Percentiles rank a stretch among this genome's conserved stretches.
Conservation (phyloP, 345 rosid genomes). For the Theobroma cacao region DNA sequence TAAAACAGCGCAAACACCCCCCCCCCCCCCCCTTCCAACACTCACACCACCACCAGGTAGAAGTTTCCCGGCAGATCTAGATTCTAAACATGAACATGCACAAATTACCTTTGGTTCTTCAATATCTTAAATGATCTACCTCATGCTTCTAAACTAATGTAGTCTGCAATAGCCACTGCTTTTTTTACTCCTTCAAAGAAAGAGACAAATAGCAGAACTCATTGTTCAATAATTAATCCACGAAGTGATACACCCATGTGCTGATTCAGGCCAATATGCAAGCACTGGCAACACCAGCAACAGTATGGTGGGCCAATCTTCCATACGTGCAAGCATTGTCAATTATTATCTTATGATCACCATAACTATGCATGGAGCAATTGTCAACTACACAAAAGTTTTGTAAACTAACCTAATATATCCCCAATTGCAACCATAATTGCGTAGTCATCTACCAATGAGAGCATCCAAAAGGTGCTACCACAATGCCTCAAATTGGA, state of each 20-base stretch:
- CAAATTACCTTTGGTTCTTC: neutral
- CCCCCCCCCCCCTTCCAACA: neutral
- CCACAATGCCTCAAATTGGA: neutral
- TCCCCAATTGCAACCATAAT: neutral
- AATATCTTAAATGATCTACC: neutral
- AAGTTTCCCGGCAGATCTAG: neutral
- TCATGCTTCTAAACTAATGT: neutral
- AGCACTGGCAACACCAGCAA: neutral
- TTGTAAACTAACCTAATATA: neutral
- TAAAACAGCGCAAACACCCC: neutral
- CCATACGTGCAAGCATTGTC: neutral
- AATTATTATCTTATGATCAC: neutral
- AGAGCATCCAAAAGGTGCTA: neutral
- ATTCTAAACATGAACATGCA: neutral
- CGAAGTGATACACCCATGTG: neutral
- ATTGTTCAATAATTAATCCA: neutral
- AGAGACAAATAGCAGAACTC: neutral
- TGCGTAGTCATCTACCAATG: neutral
- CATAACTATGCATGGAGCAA: neutral
- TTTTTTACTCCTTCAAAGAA: neutral
- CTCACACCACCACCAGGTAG: neutral
- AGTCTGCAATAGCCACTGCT: neutral
- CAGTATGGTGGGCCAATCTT: neutral
- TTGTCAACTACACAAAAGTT: neutral
- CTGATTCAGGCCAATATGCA: neutral